A percentile compares a stretch with the other conserved stretches of the same genome.
These are phyloP conservation scores for Paramecium pentaurelia DNA, from an alignment of 73 alveolate species.

Conservation along the genomic window DNA sequence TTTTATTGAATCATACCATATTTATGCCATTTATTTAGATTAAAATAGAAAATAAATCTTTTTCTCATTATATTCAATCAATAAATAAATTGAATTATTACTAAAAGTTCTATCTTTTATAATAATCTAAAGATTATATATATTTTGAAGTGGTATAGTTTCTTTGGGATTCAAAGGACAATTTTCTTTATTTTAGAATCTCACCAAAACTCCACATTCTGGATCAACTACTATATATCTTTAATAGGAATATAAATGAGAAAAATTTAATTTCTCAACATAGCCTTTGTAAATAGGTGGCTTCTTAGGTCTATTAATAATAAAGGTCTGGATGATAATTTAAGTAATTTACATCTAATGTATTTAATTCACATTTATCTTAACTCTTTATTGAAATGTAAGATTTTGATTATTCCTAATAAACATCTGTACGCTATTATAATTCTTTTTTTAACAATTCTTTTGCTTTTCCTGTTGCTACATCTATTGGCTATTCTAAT, in stretches of 20 bases:
- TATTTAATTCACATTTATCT: not conserved
- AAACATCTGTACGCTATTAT: not conserved
- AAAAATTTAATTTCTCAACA: not conserved
- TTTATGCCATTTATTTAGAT: not conserved
- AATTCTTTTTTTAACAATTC: not conserved
- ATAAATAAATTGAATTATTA: not conserved
- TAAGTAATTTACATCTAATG: not conserved
- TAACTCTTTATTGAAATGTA: not conserved
- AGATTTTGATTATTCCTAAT: not conserved
- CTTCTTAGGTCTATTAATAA: not conserved
- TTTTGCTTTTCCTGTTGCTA: slow-evolving; percentile 5
- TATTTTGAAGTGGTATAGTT: not conserved
- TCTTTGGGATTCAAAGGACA: not conserved
- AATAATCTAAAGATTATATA: not conserved
- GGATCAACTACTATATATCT: slow-evolving; percentile 21
- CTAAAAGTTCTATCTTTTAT: not conserved
- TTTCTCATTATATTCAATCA: not conserved
- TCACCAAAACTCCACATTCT: not conserved
- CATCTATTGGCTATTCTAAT: not conserved
- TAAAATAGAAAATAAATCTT: not conserved
- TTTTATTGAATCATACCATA: not conserved
- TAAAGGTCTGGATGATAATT: not conserved
- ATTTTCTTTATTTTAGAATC: not conserved
- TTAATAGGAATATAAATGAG: not conserved
- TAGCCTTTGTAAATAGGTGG: slow-evolving; percentile 30